Evolutionary conservation across 78 protist genomes (phyloP).

Genomic region (Trichosphaerium sp.): DNA sequence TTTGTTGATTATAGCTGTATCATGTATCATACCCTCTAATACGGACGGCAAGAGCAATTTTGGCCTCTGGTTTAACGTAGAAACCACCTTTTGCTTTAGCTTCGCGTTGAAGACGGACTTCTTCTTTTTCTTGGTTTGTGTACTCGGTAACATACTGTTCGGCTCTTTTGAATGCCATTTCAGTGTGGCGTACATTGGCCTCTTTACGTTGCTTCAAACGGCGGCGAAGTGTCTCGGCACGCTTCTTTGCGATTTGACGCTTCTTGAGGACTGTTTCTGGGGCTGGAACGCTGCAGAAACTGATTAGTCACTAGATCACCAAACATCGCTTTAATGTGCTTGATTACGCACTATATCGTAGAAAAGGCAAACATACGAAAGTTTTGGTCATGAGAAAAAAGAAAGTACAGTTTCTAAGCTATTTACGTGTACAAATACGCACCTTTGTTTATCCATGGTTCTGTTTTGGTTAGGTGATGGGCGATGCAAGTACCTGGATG

Average conservation of each 20-base stretch:
- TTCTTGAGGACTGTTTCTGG: conserved; percentile 45
- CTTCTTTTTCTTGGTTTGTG: conserved; percentile 43
- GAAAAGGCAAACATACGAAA: too few species aligned
- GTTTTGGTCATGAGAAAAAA: too few species aligned
- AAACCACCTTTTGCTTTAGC: conserved; percentile 83
- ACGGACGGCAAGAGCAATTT: conserved; percentile 97
- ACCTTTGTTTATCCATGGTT: too few species aligned
- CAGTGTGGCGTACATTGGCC: neutral
- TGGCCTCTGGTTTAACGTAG: conserved; percentile 93
- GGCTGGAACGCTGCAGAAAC: conserved; percentile 21
- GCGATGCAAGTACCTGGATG: too few species aligned
- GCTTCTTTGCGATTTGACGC: conserved; percentile 37
- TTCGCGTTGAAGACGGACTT: conserved; percentile 52
- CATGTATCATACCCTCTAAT: conserved; percentile 91
- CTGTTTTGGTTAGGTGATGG: too few species aligned
- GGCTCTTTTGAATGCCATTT: conserved; percentile 63
- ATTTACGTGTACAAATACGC: too few species aligned
- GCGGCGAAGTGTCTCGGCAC: conserved; percentile 12
- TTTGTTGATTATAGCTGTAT: neutral
- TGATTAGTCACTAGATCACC: too few species aligned
- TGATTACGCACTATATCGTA: too few species aligned
- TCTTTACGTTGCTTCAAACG: neutral
- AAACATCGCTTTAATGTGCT: too few species aligned
- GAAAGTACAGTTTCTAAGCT: too few species aligned
- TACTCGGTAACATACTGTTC: conserved; percentile 82